A percentile compares a stretch with the other conserved stretches of the same genome.
Evolutionary conservation across 495 filamentous ascomycete genomes (phyloP).

Genomic region (Trichocladium uniseriatum): DNA sequence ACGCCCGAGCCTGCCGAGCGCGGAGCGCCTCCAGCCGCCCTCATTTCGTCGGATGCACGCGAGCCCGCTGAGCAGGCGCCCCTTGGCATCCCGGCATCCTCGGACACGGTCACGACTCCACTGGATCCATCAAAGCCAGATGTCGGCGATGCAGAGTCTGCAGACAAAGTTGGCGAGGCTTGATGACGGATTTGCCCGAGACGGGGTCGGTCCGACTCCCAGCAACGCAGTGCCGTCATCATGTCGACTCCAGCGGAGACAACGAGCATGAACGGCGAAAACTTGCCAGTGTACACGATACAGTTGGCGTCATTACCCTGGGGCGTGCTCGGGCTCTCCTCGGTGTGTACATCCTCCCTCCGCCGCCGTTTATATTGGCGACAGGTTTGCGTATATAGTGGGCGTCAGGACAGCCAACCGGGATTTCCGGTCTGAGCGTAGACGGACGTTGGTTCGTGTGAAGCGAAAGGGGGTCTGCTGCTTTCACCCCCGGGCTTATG

Average conservation of each 20-base stretch:
- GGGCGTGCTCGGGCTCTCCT: no score
- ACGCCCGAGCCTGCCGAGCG: no score
- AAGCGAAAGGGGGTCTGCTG: no score
- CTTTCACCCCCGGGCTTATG: background rate
- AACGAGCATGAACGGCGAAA: no score
- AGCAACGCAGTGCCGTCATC: no score
- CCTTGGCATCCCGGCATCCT: background rate
- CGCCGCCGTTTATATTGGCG: no score
- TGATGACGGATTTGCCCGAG: background rate
- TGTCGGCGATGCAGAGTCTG: background rate
- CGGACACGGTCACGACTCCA: background rate
- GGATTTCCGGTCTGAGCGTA: background rate
- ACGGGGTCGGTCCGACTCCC: background rate
- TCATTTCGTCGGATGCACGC: no score
- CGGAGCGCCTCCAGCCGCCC: background rate
- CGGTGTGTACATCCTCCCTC: no score
- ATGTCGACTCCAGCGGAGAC: no score
- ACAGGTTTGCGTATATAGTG: background rate
- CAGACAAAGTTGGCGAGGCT: background rate
- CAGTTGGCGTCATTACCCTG: no score
- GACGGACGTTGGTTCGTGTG: constrained; percentile 3
- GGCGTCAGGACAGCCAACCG: no score
- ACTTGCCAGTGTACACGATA: no score
- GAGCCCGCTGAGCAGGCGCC: background rate
- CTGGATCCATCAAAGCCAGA: background rate